These are phyloP conservation scores for Umbellularia californica DNA, from an alignment of 164 flowering plant species.

Conservation along the genomic window DNA sequence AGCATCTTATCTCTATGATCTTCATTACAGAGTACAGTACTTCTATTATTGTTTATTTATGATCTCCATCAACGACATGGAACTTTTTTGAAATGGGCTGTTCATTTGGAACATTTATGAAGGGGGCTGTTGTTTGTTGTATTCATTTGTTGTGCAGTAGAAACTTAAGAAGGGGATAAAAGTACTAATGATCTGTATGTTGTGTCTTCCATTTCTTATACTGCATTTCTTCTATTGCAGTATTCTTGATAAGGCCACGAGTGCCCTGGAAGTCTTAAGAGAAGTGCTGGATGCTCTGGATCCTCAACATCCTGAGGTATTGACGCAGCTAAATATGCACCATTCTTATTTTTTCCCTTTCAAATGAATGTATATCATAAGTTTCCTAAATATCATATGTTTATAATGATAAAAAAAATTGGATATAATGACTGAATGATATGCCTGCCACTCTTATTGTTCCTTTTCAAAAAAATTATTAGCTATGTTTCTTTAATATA, in stretches of 20 bases:
- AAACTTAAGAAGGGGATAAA: background rate
- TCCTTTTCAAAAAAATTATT: too few relatives aligned
- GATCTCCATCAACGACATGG: too few relatives aligned
- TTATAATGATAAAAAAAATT: too few relatives aligned
- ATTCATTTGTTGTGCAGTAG: background rate
- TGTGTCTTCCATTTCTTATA: background rate
- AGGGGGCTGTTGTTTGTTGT: background rate
- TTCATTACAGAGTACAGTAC: too few relatives aligned
- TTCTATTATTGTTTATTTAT: too few relatives aligned
- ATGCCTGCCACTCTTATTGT: too few relatives aligned
- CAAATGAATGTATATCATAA: background rate
- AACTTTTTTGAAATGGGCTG: too few relatives aligned
- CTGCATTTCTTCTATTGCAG: constrained; percentile 33
- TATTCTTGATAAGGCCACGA: constrained; percentile 74
- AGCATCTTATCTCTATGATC: too few relatives aligned
- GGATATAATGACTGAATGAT: too few relatives aligned
- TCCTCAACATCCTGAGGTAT: constrained; percentile 76
- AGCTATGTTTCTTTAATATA: too few relatives aligned
- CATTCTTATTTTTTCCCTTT: background rate
- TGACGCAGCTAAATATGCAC: background rate
- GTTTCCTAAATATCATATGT: background rate
- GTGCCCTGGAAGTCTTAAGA: constrained; percentile 75
- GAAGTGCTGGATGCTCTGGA: constrained; percentile 85
- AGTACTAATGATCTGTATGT: background rate
- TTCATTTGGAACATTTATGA: background rate